Evolutionary conservation across 2,329 filamentous ascomycete genomes (phyloP).

Genomic region (Botrytis cinerea): DNA sequence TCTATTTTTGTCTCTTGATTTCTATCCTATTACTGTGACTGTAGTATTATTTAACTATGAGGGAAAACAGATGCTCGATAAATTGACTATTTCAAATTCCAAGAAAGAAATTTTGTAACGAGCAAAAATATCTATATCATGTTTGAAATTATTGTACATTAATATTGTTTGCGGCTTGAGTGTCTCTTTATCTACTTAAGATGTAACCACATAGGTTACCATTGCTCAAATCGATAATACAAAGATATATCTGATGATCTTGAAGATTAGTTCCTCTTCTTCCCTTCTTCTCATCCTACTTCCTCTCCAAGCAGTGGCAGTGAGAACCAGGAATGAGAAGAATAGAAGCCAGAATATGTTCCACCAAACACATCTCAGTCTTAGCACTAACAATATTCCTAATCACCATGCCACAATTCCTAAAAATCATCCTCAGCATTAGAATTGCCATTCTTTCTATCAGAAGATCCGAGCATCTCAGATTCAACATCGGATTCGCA

Average conservation of each 20-base stretch:
- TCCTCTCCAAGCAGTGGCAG: background rate
- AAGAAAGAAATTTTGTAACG: too few relatives aligned
- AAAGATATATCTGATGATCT: background rate
- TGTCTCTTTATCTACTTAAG: background rate
- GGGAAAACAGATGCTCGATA: too few relatives aligned
- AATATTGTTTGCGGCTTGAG: fast-evolving
- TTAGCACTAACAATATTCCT: background rate
- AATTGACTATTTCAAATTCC: too few relatives aligned
- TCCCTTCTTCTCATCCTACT: background rate
- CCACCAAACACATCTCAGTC: background rate
- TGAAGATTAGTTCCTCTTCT: background rate
- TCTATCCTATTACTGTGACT: too few relatives aligned
- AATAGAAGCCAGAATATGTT: background rate
- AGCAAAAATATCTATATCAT: background rate
- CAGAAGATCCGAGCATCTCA: background rate
- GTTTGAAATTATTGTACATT: background rate
- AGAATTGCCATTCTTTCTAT: background rate
- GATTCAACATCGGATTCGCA: background rate
- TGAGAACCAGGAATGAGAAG: background rate
- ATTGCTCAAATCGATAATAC: background rate
- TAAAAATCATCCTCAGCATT: background rate
- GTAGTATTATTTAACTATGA: too few relatives aligned
- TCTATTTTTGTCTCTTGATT: too few relatives aligned
- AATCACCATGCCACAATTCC: background rate
- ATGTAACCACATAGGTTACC: background rate